Conservation (phyloP, 2,329 filamentous ascomycete species). For the Xylaria sp. region DNA sequence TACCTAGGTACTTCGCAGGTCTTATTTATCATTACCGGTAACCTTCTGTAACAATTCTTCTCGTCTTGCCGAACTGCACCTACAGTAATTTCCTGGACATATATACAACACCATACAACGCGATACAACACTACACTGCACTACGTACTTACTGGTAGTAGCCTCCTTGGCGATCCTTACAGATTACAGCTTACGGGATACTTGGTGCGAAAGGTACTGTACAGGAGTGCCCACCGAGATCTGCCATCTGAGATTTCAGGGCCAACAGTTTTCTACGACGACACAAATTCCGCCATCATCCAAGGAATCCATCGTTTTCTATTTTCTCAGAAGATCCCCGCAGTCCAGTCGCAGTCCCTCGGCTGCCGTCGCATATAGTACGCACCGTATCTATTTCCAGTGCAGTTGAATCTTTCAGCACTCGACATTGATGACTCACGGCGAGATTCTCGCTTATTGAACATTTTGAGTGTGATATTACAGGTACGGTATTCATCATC, state of each 20-base stretch:
- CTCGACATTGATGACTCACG: background rate
- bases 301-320: conserved; percentile 4
- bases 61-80: conserved; percentile 26
- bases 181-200: background rate
- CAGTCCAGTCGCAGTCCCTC: conserved; percentile 2
- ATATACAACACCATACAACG: background rate
- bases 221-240: conserved; percentile 28
- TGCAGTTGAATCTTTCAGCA: background rate
- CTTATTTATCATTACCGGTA: conserved; percentile 6
- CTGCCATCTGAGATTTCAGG: conserved; percentile 26
- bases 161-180: conserved; percentile 30
- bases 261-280: conserved; percentile 21
- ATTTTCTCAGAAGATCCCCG: conserved; percentile 9
- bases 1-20: conserved; percentile 16
- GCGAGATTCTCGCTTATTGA: too few species aligned
- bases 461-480: too few species aligned
- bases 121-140: background rate
- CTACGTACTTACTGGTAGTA: background rate
- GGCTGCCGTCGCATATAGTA: conserved; percentile 6
- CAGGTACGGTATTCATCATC: too few species aligned
- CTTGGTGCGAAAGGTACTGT: conserved; percentile 2
- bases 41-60: conserved; percentile 15
- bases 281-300: conserved; percentile 12
- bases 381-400: background rate
- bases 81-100: conserved; percentile 26